Conservation (phyloP, 2,329 filamentous ascomycete genomes). For the Ophidiomyces ophidiicola region DNA sequence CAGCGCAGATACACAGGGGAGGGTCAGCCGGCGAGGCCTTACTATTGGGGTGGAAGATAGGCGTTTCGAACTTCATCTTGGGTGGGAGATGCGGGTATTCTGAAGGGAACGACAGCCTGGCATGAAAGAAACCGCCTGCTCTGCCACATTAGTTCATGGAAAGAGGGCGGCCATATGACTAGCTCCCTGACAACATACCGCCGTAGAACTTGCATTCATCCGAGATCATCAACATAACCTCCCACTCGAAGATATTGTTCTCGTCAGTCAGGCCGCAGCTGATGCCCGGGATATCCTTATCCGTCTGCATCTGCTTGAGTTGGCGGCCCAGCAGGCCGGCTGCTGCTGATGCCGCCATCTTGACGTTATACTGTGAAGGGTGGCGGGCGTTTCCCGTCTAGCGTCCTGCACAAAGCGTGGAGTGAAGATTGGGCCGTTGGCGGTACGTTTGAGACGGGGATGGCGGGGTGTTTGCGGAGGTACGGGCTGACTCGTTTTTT, state of each 20-base stretch:
- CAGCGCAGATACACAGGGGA: not conserved
- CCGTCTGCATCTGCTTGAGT: constrained; percentile 84
- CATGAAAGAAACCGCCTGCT: constrained; percentile 81
- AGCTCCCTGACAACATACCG: constrained; percentile 43
- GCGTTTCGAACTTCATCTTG: constrained; percentile 71
- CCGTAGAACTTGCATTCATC: constrained; percentile 91
- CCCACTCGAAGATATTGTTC: constrained; percentile 91
- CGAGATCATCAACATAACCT: constrained; percentile 96
- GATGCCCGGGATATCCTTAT: constrained; percentile 86
- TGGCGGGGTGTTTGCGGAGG: too few species aligned
- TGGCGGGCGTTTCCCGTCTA: too few species aligned
- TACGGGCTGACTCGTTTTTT: too few species aligned
- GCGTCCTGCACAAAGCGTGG: too few species aligned
- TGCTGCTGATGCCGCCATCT: constrained; percentile 38
- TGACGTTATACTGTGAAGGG: too few species aligned
- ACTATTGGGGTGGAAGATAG: constrained; percentile 89
- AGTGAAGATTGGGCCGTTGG: too few species aligned
- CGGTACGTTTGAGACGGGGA: too few species aligned
- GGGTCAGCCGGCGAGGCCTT: constrained; percentile 24
- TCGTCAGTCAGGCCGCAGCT: constrained; percentile 70
- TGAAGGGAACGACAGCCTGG: constrained; percentile 66
- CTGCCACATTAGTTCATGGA: not conserved
- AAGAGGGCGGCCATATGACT: not conserved
- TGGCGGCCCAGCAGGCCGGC: constrained; percentile 68
- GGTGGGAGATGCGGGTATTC: constrained; percentile 83